A percentile compares a stretch with the other conserved stretches of the same genome.
Evolutionary conservation across 2,329 filamentous ascomycete genomes (phyloP).

Genomic region (Microdochium nivale): DNA sequence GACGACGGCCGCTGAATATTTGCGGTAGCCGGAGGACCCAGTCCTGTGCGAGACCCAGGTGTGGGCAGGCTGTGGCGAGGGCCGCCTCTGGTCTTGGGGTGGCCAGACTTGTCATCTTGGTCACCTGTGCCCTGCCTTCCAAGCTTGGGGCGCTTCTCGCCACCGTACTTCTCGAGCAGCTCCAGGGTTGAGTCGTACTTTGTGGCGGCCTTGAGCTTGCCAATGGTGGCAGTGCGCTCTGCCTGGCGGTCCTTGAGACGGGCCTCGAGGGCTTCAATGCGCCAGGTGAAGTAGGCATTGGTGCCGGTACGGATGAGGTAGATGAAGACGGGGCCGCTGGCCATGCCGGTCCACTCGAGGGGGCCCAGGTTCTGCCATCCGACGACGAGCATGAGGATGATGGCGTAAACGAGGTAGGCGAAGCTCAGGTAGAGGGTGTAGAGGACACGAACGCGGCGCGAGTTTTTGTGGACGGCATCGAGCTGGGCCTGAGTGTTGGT

Average conservation of each 20-base stretch:
- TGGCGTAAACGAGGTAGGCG: conserved; percentile 77
- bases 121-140: conserved; percentile 16
- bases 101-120: conserved; percentile 9
- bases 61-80: conserved; percentile 12
- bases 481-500: conserved; percentile 63
- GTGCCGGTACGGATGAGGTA: conserved; percentile 62
- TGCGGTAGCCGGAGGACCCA: conserved; percentile 53
- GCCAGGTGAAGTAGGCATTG: conserved; percentile 70
- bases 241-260: conserved; percentile 67
- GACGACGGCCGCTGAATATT: conserved; percentile 43
- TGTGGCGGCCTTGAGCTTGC: conserved; percentile 88
- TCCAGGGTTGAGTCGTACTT: conserved; percentile 94
- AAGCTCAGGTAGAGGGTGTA: conserved; percentile 88
- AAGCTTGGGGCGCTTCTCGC: conserved; percentile 32
- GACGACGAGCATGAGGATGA: conserved; percentile 76
- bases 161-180: conserved; percentile 88
- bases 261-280: conserved; percentile 59
- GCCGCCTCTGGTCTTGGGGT: conserved; percentile 20
- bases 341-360: conserved; percentile 69
- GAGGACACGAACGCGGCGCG: conserved; percentile 73
- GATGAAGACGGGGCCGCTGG: conserved; percentile 75
- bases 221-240: conserved; percentile 79
- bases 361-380: conserved; percentile 72
- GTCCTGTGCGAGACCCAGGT: conserved; percentile 31
- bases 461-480: conserved; percentile 61